A percentile compares a stretch with the other conserved stretches of the same genome.
Conservation (phyloP, 345 rosid genomes). For the Rubroshorea leprosula region DNA sequence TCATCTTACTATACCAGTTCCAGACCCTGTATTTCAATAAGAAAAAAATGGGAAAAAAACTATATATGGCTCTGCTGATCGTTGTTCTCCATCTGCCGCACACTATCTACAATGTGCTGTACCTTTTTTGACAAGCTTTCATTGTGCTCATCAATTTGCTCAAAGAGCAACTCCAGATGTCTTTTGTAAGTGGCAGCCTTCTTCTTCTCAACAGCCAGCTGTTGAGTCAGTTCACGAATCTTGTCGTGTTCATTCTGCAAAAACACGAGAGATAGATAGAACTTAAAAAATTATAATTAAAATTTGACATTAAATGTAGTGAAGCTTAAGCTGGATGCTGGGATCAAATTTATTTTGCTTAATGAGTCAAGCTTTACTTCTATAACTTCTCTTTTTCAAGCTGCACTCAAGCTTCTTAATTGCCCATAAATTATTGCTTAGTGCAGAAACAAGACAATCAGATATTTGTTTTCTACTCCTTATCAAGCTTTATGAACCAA, state of each 20-base stretch:
- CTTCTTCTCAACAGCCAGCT: slow-evolving; percentile 85
- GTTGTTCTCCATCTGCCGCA: slow-evolving; percentile 63
- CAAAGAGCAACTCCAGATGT: slow-evolving; percentile 83
- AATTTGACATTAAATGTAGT: too few relatives aligned
- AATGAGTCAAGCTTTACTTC: too few relatives aligned
- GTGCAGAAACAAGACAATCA: too few relatives aligned
- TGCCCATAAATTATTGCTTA: too few relatives aligned
- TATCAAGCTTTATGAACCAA: too few relatives aligned
- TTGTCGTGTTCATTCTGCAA: slow-evolving; percentile 88
- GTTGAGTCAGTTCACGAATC: slow-evolving; percentile 87
- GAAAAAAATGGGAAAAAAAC: slow-evolving; percentile 15
- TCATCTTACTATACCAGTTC: slow-evolving; percentile 12
- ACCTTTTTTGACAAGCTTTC: slow-evolving; percentile 77
- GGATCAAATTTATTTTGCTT: too few relatives aligned
- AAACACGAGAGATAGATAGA: slow-evolving; percentile 3
- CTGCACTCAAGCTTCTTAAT: too few relatives aligned
- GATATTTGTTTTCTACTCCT: too few relatives aligned
- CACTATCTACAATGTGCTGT: slow-evolving; percentile 69
- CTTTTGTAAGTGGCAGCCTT: slow-evolving; percentile 84
- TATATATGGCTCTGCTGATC: slow-evolving; percentile 46
- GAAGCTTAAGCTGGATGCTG: too few relatives aligned
- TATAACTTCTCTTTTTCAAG: too few relatives aligned
- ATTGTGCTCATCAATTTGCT: slow-evolving; percentile 88
- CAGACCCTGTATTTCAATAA: slow-evolving; percentile 7
- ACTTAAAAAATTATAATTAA: too few relatives aligned